Conservation (phyloP, 768 basidiomycete species). For the Tubosaeta sp. region DNA sequence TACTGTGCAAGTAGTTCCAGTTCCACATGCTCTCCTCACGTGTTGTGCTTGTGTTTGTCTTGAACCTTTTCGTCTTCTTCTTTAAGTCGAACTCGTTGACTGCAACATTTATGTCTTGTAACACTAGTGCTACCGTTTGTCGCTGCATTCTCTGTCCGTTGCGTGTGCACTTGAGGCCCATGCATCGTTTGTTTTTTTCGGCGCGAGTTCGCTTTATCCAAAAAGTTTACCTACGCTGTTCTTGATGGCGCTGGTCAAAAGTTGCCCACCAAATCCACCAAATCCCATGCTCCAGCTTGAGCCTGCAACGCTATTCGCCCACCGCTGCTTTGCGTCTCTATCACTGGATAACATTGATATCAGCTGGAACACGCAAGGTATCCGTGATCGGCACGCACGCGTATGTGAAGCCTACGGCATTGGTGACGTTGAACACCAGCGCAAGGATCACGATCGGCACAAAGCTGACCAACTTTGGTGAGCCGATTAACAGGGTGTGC, state of each 20-base stretch:
- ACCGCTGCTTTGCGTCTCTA: constrained; percentile 88
- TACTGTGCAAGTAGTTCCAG: constrained; percentile 18
- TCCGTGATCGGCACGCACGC: constrained; percentile 50
- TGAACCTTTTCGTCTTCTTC: constrained; percentile 16
- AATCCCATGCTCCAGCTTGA: constrained; percentile 68
- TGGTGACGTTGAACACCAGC: constrained; percentile 93
- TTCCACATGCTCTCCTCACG: constrained; percentile 19
- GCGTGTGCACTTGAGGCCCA: constrained; percentile 5
- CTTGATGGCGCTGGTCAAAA: constrained; percentile 79
- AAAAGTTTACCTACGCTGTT: constrained; percentile 78
- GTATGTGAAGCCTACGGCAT: constrained; percentile 95
- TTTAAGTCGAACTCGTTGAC: constrained; percentile 17
- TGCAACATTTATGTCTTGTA: constrained; percentile 30
- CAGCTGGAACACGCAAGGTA: constrained; percentile 3
- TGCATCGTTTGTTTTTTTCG: constrained; percentile 12
- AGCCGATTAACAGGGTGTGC: constrained; percentile 5
- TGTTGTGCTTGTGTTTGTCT: constrained; percentile 26
- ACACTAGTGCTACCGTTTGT: constrained; percentile 24
- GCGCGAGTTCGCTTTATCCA: constrained; percentile 32
- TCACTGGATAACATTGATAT: constrained; percentile 45
- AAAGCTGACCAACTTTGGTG: constrained; percentile 51
- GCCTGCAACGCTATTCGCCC: constrained; percentile 75
- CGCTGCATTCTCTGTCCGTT: constrained; percentile 4
- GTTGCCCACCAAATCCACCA: constrained; percentile 79
- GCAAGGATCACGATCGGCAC: constrained; percentile 93